These are phyloP conservation scores for Epichloe elymi DNA, from an alignment of 2,329 filamentous ascomycete species.

Conservation along the genomic window DNA sequence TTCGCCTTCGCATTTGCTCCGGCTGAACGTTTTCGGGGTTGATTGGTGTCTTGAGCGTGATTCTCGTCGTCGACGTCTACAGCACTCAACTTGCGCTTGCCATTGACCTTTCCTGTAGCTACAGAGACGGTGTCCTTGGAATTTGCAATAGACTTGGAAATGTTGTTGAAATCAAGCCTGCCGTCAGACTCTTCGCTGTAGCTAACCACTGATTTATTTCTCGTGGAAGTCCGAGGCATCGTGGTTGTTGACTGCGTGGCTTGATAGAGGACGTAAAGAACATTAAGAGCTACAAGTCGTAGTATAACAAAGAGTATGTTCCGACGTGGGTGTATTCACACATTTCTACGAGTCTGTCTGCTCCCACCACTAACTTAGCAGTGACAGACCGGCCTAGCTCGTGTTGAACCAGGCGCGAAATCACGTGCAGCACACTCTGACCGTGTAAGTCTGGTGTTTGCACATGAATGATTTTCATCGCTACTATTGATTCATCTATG, in stretches of 20 bases:
- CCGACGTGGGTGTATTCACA: neutral
- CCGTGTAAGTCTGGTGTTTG: too few relatives aligned
- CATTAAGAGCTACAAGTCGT: neutral
- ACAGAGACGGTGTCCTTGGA: slow-evolving; percentile 9
- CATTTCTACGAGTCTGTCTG: too few relatives aligned
- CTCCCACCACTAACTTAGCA: too few relatives aligned
- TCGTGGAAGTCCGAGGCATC: slow-evolving; percentile 23
- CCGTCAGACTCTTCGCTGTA: slow-evolving; percentile 18
- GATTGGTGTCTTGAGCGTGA: slow-evolving; percentile 11
- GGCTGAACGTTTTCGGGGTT: slow-evolving; percentile 32
- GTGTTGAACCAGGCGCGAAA: slow-evolving; percentile 3
- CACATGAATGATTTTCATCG: too few relatives aligned
- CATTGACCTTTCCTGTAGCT: slow-evolving; percentile 1
- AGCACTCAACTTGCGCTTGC: slow-evolving; percentile 14
- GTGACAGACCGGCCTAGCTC: neutral
- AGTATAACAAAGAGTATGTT: neutral
- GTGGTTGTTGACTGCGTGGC: neutral
- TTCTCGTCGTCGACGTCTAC: slow-evolving; percentile 8
- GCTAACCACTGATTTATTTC: slow-evolving; percentile 19
- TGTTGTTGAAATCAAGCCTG: neutral
- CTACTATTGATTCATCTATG: too few relatives aligned
- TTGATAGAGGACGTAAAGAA: neutral
- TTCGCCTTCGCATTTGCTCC: slow-evolving; percentile 15
- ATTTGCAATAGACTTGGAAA: slow-evolving; percentile 9
- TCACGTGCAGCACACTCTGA: slow-evolving; percentile 7